Percentiles rank a stretch among this genome's conserved stretches.
phyloP scores from a whole-genome alignment of 2,329 filamentous ascomycete species.

The Ploettnerulaceae sp. region DNA sequence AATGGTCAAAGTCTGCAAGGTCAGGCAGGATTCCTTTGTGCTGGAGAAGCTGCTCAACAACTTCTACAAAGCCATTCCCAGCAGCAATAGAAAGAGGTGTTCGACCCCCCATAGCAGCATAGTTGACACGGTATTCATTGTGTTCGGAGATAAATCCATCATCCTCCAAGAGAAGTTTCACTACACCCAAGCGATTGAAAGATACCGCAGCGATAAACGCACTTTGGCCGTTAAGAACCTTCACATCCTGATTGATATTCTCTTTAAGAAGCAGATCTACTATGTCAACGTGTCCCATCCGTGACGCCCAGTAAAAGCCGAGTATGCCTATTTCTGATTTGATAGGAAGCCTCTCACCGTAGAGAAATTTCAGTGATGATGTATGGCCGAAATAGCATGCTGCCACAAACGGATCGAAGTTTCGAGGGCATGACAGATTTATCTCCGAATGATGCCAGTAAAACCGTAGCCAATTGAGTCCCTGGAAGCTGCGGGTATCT shows the following conservation, averaged over 20 bases:
- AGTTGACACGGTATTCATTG: slow-evolving; percentile 23
- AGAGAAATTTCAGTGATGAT: too few relatives aligned
- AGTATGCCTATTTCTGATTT: slow-evolving; percentile 19
- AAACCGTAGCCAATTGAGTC: slow-evolving; percentile 36
- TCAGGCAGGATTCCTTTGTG: slow-evolving; percentile 22
- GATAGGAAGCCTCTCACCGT: too few relatives aligned
- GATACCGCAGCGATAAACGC: slow-evolving; percentile 32
- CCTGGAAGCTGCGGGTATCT: slow-evolving; percentile 15
- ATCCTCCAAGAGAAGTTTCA: slow-evolving; percentile 28
- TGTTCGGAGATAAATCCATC: slow-evolving; percentile 10
- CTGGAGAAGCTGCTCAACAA: slow-evolving; percentile 30
- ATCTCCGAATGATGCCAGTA: slow-evolving; percentile 29
- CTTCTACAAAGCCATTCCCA: slow-evolving; percentile 31
- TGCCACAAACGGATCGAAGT: slow-evolving; percentile 28
- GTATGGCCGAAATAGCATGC: slow-evolving; percentile 37
- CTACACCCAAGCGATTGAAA: slow-evolving; percentile 30
- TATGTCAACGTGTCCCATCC: slow-evolving; percentile 24
- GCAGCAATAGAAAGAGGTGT: slow-evolving; percentile 36
- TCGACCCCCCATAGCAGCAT: slow-evolving; percentile 24
- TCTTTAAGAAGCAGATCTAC: slow-evolving; percentile 26
- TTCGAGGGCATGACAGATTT: slow-evolving; percentile 21
- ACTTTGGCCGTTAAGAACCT: slow-evolving; percentile 23
- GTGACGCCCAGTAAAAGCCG: slow-evolving; percentile 34
- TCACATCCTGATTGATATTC: slow-evolving; percentile 24
- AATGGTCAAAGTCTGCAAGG: slow-evolving; percentile 26